Percentiles rank a stretch among this genome's conserved stretches.
phyloP scores from a whole-genome alignment of 2,329 filamentous ascomycete genomes.

The Fusarium napiforme region DNA sequence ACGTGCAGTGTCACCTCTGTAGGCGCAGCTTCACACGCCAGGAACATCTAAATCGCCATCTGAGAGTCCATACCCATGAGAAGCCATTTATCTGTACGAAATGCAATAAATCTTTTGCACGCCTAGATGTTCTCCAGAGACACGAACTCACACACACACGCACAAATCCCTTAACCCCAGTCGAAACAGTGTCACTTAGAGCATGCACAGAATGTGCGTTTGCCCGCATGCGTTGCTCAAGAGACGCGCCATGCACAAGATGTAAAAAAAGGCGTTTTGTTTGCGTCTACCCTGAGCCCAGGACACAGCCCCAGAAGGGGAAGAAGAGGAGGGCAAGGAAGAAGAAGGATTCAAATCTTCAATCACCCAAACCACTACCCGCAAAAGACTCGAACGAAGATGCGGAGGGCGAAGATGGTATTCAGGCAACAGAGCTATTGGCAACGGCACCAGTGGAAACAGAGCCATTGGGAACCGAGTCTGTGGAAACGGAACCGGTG shows the following conservation, averaged over 20 bases:
- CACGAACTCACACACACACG: slow-evolving; percentile 25
- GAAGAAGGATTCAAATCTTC: neutral
- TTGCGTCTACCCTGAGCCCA: slow-evolving; percentile 14
- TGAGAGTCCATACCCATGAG: slow-evolving; percentile 27
- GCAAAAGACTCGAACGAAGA: neutral
- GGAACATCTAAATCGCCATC: slow-evolving; percentile 31
- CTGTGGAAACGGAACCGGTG: neutral
- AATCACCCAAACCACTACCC: neutral
- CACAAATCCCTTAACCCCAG: neutral
- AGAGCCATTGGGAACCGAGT: neutral
- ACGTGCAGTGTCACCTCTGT: slow-evolving; percentile 7
- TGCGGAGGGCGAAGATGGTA: neutral
- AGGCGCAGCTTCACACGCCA: slow-evolving; percentile 14
- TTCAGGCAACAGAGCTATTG: neutral
- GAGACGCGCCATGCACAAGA: slow-evolving; percentile 21
- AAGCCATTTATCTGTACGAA: slow-evolving; percentile 24
- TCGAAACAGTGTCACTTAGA: slow-evolving; percentile 3
- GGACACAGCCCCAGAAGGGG: neutral
- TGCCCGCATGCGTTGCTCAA: slow-evolving; percentile 32
- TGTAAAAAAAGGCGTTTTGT: slow-evolving; percentile 13
- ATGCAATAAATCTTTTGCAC: slow-evolving; percentile 31
- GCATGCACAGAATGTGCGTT: slow-evolving; percentile 30
- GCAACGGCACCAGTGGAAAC: neutral
- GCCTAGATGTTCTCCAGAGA: slow-evolving; percentile 27
- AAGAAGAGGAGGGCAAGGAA: neutral